Evolutionary conservation across 768 basidiomycete species (phyloP).

Genomic region (Russula emetica): DNA sequence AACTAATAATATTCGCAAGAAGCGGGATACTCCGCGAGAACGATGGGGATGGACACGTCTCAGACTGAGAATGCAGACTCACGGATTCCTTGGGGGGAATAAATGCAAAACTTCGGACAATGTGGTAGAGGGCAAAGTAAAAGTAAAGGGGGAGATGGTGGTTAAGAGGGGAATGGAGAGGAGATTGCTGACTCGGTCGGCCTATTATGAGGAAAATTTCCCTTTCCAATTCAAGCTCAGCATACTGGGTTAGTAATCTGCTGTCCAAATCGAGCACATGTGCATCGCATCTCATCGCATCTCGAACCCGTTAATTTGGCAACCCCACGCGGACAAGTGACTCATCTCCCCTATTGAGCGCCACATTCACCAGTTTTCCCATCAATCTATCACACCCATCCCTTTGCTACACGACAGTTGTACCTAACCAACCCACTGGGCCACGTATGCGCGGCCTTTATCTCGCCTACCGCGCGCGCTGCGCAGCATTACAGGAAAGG

Average conservation of each 20-base stretch:
- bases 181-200: slow-evolving; percentile 15
- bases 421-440: too few species aligned
- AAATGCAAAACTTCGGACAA: slow-evolving; percentile 24
- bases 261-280: not conserved
- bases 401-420: not conserved
- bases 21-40: slow-evolving; percentile 23
- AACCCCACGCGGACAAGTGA: not conserved
- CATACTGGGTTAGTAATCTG: not conserved
- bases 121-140: not conserved
- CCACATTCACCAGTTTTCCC: not conserved
- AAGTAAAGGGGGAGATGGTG: not conserved
- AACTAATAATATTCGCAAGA: slow-evolving; percentile 22
- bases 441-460: slow-evolving; percentile 7
- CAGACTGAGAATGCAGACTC: slow-evolving; percentile 29
- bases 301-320: not conserved
- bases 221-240: slow-evolving; percentile 28
- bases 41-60: slow-evolving; percentile 27
- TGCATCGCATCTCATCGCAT: not conserved
- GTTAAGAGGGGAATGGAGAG: slow-evolving; percentile 5
- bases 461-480: not conserved
- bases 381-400: not conserved
- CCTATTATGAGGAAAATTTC: slow-evolving; percentile 24
- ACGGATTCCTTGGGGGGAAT: slow-evolving; percentile 22
- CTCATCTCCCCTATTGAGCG: not conserved
- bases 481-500: not conserved